Evolutionary conservation across 2,329 filamentous ascomycete genomes (phyloP).

Genomic region (Fusarium pilosicola): DNA sequence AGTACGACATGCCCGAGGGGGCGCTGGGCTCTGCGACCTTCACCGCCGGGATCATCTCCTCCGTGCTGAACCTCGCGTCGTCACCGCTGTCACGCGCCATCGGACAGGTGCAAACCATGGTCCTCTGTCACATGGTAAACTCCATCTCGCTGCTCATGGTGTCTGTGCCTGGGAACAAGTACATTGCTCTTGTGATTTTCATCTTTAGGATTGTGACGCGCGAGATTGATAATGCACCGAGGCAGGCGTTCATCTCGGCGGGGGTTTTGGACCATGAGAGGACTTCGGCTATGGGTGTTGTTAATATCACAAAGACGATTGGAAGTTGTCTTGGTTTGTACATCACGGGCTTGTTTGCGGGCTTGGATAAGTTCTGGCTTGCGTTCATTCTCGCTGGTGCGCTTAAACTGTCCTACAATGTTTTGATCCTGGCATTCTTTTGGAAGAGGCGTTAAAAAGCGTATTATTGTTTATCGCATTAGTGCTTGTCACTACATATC

Average conservation of each 20-base stretch:
- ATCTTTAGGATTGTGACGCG: constrained; percentile 38
- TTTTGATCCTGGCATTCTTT: constrained; percentile 37
- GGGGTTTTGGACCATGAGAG: constrained; percentile 34
- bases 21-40: constrained; percentile 34
- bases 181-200: constrained; percentile 28
- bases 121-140: constrained; percentile 37
- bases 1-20: constrained; percentile 37
- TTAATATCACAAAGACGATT: constrained; percentile 40
- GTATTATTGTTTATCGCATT: not conserved
- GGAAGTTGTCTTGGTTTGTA: constrained; percentile 37
- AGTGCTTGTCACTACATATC: accelerated
- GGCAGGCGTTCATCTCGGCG: constrained; percentile 36
- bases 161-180: constrained; percentile 33
- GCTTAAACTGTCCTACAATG: constrained; percentile 33
- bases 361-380: constrained; percentile 36
- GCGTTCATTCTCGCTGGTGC: constrained; percentile 35
- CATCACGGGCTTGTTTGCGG: constrained; percentile 30
- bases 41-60: constrained; percentile 37
- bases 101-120: constrained; percentile 38
- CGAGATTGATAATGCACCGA: constrained; percentile 36
- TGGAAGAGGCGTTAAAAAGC: constrained; percentile 32
- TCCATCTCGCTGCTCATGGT: constrained; percentile 35
- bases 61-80: constrained; percentile 34
- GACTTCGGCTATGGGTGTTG: constrained; percentile 38
- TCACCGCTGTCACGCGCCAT: constrained; percentile 29